Percentiles rank a stretch among this genome's conserved stretches.
Evolutionary conservation across 2,329 filamentous ascomycete genomes (phyloP).

Genomic region (Fusarium heterosporum): DNA sequence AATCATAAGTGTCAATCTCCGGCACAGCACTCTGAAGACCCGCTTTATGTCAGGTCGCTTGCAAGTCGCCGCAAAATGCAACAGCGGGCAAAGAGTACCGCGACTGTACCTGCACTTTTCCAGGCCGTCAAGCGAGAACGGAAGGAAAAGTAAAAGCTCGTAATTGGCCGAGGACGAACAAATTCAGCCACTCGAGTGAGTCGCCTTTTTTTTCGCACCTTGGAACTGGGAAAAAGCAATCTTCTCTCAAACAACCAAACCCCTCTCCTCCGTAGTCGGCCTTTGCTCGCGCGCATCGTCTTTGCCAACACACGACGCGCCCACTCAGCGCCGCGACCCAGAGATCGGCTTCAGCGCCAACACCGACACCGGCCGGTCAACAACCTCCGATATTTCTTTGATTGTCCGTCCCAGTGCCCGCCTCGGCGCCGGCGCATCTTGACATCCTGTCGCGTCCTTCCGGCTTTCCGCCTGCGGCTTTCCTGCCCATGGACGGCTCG

Average conservation of each 20-base stretch:
- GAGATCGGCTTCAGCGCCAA: constrained; percentile 45
- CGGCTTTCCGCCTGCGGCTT: constrained; percentile 34
- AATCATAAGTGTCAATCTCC: constrained; percentile 12
- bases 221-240: constrained; percentile 39
- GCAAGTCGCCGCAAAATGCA: constrained; percentile 23
- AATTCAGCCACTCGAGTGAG: constrained; percentile 32
- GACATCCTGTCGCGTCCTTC: constrained; percentile 18
- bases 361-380: constrained; percentile 47
- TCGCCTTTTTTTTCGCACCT: constrained; percentile 39
- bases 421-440: constrained; percentile 29
- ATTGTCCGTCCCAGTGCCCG: constrained; percentile 26
- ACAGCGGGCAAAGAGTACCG: constrained; percentile 26
- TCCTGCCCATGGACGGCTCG: constrained; percentile 60
- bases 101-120: constrained; percentile 21
- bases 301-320: constrained; percentile 43
- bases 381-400: constrained; percentile 25
- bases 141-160: constrained; percentile 10
- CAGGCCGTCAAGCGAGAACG: constrained; percentile 7
- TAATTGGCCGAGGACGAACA: constrained; percentile 12
- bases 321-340: constrained; percentile 40
- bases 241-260: constrained; percentile 41
- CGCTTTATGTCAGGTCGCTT: constrained; percentile 24
- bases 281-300: constrained; percentile 43
- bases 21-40: constrained; percentile 7
- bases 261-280: constrained; percentile 52